phyloP scores from a whole-genome alignment of 805 yeast genomes.

The Ogataea minuta region DNA sequence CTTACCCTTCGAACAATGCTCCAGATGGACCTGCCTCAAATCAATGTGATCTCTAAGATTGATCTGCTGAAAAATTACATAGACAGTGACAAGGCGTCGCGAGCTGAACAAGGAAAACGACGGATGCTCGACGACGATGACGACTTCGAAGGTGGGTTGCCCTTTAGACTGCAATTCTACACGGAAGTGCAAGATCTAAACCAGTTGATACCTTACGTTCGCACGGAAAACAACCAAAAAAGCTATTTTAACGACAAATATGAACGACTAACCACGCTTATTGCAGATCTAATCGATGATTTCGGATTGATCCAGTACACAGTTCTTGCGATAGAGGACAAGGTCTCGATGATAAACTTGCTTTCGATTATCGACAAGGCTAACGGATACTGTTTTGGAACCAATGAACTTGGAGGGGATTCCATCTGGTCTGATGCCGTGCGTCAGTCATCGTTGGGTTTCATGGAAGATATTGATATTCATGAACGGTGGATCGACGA shows the following conservation, averaged over 20 bases:
- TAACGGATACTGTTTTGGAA: conserved; percentile 89
- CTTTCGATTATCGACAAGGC: conserved; percentile 82
- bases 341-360: conserved; percentile 83
- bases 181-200: conserved; percentile 87
- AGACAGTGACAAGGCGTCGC: conserved; percentile 27
- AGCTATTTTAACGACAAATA: conserved; percentile 48
- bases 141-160: conserved; percentile 55
- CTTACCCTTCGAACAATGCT: conserved; percentile 88
- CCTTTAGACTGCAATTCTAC: conserved; percentile 80
- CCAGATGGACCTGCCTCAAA: conserved; percentile 87
- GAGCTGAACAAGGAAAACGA: conserved; percentile 19
- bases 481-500: conserved; percentile 96
- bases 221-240: conserved; percentile 68
- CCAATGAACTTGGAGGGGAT: conserved; percentile 96
- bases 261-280: conserved; percentile 66
- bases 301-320: conserved; percentile 85
- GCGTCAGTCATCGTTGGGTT: conserved; percentile 61
- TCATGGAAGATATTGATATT: conserved; percentile 60
- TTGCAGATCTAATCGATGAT: conserved; percentile 83
- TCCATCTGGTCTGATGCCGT: conserved; percentile 96
- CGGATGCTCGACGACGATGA: conserved; percentile 13
- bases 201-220: conserved; percentile 63
- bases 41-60: conserved; percentile 89
- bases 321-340: conserved; percentile 88
- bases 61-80: conserved; percentile 66